A percentile compares a stretch with the other conserved stretches of the same genome.
Conservation (phyloP, 169 alveolate genomes). For the Miamiensis avidus region DNA sequence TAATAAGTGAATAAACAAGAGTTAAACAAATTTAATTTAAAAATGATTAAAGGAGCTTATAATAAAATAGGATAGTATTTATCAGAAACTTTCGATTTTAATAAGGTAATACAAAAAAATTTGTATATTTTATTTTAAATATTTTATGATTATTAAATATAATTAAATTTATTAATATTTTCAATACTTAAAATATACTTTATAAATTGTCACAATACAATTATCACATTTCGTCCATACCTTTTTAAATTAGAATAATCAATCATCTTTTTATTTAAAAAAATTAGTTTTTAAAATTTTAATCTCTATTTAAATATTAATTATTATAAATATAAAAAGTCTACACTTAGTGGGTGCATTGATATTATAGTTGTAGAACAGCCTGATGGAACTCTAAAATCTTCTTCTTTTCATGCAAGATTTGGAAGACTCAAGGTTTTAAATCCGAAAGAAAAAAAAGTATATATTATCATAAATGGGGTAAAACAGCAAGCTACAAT, state of each 20-base stretch:
- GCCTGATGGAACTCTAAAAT: conserved; percentile 60
- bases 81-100: not conserved
- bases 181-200: not conserved
- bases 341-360: conserved; percentile 74
- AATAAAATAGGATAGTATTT: not conserved
- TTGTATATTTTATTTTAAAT: too few relatives aligned
- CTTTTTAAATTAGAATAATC: too few relatives aligned
- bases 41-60: not conserved
- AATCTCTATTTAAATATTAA: not conserved
- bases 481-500: conserved; percentile 26
- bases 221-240: too few relatives aligned
- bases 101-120: not conserved
- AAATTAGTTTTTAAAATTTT: too few relatives aligned
- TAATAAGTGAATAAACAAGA: too few relatives aligned
- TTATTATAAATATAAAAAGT: conserved; percentile 20
- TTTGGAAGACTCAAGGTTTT: conserved; percentile 71
- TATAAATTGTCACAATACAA: not conserved
- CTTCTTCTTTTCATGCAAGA: conserved; percentile 76
- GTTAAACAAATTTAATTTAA: too few relatives aligned
- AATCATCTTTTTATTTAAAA: too few relatives aligned
- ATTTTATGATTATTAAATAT: too few relatives aligned
- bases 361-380: conserved; percentile 73
- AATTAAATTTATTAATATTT: too few relatives aligned
- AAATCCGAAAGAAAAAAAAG: conserved; percentile 61
- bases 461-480: conserved; percentile 48